Evolutionary conservation across 208 protist species (phyloP).

Genomic region (Herpetomonas tarakana): DNA sequence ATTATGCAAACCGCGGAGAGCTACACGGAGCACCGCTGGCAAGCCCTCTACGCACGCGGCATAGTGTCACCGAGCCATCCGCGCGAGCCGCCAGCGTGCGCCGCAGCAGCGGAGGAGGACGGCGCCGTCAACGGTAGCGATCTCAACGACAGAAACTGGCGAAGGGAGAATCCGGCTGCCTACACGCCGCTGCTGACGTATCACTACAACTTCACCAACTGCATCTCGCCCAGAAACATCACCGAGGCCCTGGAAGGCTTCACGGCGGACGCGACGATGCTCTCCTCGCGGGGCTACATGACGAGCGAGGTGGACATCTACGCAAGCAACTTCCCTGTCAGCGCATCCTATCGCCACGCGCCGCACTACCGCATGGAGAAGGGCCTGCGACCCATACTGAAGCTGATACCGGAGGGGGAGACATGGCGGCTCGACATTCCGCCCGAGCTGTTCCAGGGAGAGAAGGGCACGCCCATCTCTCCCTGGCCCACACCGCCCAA

Average conservation of each 20-base stretch:
- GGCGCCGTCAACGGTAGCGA: background rate
- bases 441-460: slow-evolving; percentile 33
- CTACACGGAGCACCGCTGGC: background rate
- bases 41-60: background rate
- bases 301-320: background rate
- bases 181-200: background rate
- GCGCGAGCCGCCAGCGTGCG: background rate
- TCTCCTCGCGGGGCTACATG: background rate
- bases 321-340: background rate
- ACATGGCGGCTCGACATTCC: slow-evolving; percentile 43
- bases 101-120: background rate
- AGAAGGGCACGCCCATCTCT: background rate
- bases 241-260: background rate
- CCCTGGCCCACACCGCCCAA: background rate
- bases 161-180: background rate
- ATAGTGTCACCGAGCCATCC: background rate
- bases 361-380: background rate
- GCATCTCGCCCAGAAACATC: background rate
- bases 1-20: background rate
- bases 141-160: background rate
- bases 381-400: slow-evolving; percentile 25
- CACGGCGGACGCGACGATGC: background rate
- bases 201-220: slow-evolving; percentile 1
- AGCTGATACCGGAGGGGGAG: slow-evolving; percentile 51
- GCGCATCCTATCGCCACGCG: background rate